Evolutionary conservation across 192 early-diverging fungal species (phyloP).

Genomic region (Backusella tarrabulga): DNA sequence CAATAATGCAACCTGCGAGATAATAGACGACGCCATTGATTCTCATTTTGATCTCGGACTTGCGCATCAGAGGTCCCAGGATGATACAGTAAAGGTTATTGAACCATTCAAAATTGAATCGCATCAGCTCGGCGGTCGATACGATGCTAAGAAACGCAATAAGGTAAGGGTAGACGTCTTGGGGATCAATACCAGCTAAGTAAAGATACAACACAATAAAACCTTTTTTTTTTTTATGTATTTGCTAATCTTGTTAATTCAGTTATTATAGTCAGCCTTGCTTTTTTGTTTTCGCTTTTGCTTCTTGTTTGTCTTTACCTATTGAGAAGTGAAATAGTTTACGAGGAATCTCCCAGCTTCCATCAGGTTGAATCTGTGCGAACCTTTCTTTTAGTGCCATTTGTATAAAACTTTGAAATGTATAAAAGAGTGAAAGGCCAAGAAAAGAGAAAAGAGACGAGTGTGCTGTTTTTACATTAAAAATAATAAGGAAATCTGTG

Average conservation of each 20-base stretch:
- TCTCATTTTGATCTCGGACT: conserved; percentile 31
- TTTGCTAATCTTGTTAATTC: neutral
- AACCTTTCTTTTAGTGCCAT: conserved; percentile 10
- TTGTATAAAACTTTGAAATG: neutral
- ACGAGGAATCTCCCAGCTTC: conserved; percentile 43
- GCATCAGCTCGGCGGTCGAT: conserved; percentile 31
- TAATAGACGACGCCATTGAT: conserved; percentile 47
- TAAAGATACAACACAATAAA: conserved; percentile 41
- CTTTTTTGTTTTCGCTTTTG: neutral
- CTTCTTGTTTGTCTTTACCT: conserved; percentile 22
- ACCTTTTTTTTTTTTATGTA: conserved; percentile 29
- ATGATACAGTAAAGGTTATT: conserved; percentile 38
- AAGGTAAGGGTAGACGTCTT: conserved; percentile 24
- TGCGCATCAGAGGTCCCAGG: conserved; percentile 44
- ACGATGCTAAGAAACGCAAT: conserved; percentile 21
- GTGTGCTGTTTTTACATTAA: too few species aligned
- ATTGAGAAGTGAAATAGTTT: conserved; percentile 46
- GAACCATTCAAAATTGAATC: conserved; percentile 37
- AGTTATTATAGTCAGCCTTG: neutral
- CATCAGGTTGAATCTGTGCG: conserved; percentile 30
- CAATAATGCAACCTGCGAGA: conserved; percentile 33
- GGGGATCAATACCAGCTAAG: conserved; percentile 21
- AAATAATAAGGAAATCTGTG: neutral
- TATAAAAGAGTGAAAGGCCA: neutral
- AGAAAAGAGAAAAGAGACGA: too few species aligned